Evolutionary conservation across 2,329 filamentous ascomycete species (phyloP).

Genomic region (Penicillium sp.): DNA sequence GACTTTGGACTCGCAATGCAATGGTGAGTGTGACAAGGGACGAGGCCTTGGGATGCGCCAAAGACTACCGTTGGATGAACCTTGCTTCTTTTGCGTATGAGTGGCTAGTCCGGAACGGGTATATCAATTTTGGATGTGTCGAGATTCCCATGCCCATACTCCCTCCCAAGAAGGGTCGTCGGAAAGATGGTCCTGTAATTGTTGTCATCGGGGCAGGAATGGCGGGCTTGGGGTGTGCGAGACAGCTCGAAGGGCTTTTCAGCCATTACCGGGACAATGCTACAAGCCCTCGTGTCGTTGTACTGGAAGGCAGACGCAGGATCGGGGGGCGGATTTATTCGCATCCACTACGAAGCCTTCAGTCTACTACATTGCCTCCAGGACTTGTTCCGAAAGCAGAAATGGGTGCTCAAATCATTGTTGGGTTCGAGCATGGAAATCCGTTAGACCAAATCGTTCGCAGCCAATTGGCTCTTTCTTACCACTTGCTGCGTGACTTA

Average conservation of each 20-base stretch:
- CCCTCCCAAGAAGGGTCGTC: constrained; percentile 46
- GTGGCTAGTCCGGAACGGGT: constrained; percentile 88
- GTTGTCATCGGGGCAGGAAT: constrained; percentile 93
- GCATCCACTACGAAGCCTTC: constrained; percentile 67
- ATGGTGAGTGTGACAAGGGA: constrained; percentile 79
- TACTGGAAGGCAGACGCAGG: constrained; percentile 85
- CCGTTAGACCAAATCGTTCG: constrained; percentile 89
- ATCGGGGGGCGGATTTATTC: constrained; percentile 95
- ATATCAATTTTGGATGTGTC: constrained; percentile 95
- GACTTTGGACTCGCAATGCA: constrained; percentile 87
- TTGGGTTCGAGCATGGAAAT: constrained; percentile 94
- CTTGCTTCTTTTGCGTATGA: constrained; percentile 87
- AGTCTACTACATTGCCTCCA: constrained; percentile 56
- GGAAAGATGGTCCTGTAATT: constrained; percentile 69
- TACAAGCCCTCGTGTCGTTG: constrained; percentile 70
- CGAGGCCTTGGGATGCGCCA: constrained; percentile 89
- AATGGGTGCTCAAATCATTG: constrained; percentile 98
- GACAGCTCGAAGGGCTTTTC: constrained; percentile 87
- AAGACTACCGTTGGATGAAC: constrained; percentile 85
- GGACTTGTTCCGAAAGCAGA: constrained; percentile 78
- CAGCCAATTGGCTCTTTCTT: constrained; percentile 84
- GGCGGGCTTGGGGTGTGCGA: constrained; percentile 87
- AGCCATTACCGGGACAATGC: constrained; percentile 76
- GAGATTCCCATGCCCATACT: constrained; percentile 62
- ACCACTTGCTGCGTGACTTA: constrained; percentile 77